Percentiles rank a stretch among this genome's conserved stretches.
Evolutionary conservation across 805 yeast species (phyloP).

Genomic region (Hanseniaspora osmophila): DNA sequence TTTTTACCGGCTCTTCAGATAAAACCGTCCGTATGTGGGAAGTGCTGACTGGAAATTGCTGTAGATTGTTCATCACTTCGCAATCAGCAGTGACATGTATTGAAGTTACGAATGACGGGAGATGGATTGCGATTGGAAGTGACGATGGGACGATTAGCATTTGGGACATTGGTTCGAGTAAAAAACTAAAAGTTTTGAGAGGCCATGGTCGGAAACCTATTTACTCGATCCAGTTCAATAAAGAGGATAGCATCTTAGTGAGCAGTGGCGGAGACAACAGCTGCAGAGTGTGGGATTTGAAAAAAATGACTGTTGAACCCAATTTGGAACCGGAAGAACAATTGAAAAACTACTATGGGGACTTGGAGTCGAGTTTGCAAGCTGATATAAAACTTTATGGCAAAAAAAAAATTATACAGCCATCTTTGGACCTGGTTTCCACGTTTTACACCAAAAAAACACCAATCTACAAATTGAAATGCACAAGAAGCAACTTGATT

Average conservation of each 20-base stretch:
- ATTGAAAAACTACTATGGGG: constrained; percentile 24
- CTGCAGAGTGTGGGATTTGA: constrained; percentile 92
- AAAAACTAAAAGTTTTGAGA: constrained; percentile 76
- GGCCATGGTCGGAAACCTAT: constrained; percentile 88
- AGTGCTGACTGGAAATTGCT: constrained; percentile 73
- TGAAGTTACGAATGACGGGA: constrained; percentile 91
- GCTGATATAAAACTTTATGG: constrained; percentile 32
- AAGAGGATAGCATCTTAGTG: constrained; percentile 78
- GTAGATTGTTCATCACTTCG: constrained; percentile 56
- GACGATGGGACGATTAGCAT: constrained; percentile 79
- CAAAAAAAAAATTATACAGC: constrained; percentile 56
- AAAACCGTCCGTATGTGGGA: constrained; percentile 98
- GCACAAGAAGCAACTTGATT: constrained; percentile 81
- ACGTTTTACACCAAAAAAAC: constrained; percentile 88
- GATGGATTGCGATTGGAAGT: constrained; percentile 91
- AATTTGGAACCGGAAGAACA: constrained; percentile 68
- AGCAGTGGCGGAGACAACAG: constrained; percentile 88
- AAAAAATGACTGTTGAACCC: constrained; percentile 67
- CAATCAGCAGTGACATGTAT: constrained; percentile 69
- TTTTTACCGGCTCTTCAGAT: constrained; percentile 90
- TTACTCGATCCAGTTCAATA: constrained; percentile 69
- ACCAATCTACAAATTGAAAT: constrained; percentile 84
- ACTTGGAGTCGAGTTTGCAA: constrained; percentile 4
- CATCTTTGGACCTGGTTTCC: constrained; percentile 81
- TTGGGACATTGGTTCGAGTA: constrained; percentile 91